Evolutionary conservation across 176 grass and related monocot species (phyloP), one percentile per base, ranked within the genome.

Genomic region (Cenchrus fungigraminus): DNA sequence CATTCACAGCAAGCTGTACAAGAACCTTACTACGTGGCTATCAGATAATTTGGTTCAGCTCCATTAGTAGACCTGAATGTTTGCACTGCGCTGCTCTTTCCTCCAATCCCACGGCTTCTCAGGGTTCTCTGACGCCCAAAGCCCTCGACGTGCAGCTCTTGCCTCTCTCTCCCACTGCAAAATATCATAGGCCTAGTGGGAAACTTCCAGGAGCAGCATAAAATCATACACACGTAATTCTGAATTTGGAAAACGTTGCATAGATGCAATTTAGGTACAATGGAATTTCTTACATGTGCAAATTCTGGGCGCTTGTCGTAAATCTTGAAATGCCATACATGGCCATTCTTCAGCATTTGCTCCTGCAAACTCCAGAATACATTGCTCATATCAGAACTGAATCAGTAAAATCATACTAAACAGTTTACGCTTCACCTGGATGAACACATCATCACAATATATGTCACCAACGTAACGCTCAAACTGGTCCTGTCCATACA

Each of bases 61-160:
- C 42, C 54, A 73, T 86, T 65, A 91, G 69, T 28, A 82, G 17
- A 78, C 77, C 73, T 34, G 80, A 49, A 90, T 63, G 31, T 77
- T 45, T 37, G 56, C 59, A 2, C 57, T 93, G 34, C 85, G 81
- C 14, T 78, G 89, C 4, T 87, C 59, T 75, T 76, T 93, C 71
- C 87, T 90, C 87, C 91, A 93, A 14, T 85, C 84, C 91, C 91
- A 93, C 54, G 91, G 91, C 67, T 85, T 85, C 82, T 93, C 88
- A 42, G 91, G 91, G 82, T 90, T 86, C 28, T 19, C 19, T 56
- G 65, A 76, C 6, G 67, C 78, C 79, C 79, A 93, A 71, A 93
- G 73, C 14, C 88, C 91, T 83, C 46, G 74, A 17, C 73, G 29
- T 56, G 85, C 85, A 25, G 66, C 72, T 34, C 73, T 76, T 19